Evolutionary conservation across 2,329 filamentous ascomycete genomes (phyloP).

Genomic region (Paraphoma chrysanthemicola): DNA sequence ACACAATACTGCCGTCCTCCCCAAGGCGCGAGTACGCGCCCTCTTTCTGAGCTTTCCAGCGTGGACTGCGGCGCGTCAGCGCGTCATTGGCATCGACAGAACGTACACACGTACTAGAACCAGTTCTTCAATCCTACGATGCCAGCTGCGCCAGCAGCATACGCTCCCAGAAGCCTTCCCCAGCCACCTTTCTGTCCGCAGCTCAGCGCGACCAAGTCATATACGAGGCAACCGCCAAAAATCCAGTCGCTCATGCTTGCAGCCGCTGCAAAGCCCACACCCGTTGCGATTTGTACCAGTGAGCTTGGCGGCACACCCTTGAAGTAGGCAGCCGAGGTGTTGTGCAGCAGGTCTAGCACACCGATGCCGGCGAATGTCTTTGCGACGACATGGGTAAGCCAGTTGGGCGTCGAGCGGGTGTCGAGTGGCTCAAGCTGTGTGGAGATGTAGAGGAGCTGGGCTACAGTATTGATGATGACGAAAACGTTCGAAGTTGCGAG

Average conservation of each 20-base stretch:
- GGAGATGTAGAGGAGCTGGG: constrained; percentile 63
- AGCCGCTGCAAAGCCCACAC: constrained; percentile 59
- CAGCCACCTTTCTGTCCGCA: constrained; percentile 62
- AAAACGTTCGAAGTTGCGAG: constrained; percentile 63
- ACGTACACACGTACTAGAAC: constrained; percentile 51
- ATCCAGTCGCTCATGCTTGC: constrained; percentile 65
- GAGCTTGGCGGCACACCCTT: constrained; percentile 55
- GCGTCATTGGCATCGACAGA: not conserved
- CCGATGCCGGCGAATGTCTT: constrained; percentile 69
- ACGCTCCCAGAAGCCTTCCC: constrained; percentile 60
- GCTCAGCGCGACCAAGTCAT: constrained; percentile 62
- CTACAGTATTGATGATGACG: constrained; percentile 62
- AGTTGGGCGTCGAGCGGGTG: constrained; percentile 56
- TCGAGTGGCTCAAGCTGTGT: constrained; percentile 59
- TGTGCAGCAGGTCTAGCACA: constrained; percentile 66
- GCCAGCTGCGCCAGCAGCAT: constrained; percentile 59
- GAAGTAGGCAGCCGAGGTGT: constrained; percentile 64
- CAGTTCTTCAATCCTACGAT: constrained; percentile 62
- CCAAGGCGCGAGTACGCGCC: constrained; percentile 27
- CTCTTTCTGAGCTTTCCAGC: constrained; percentile 26
- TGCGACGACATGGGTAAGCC: constrained; percentile 64
- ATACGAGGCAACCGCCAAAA: constrained; percentile 65
- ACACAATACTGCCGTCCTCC: constrained; percentile 9
- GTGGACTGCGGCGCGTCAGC: constrained; percentile 35
- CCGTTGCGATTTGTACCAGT: constrained; percentile 60